phyloP scores from a whole-genome alignment of 2,329 filamentous ascomycete species.

The Helicocarpus griseus region DNA sequence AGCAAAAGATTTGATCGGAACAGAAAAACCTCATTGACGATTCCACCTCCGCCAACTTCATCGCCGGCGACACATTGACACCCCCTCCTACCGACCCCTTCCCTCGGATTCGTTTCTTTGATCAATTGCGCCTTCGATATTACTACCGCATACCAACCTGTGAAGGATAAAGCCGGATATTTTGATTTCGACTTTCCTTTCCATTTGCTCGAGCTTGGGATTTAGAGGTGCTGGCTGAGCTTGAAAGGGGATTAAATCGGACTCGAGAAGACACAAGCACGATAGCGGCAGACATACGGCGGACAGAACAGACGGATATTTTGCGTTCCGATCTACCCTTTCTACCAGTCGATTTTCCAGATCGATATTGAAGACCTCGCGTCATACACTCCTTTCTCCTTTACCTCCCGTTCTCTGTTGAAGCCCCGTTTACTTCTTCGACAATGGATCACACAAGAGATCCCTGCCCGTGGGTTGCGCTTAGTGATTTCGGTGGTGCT shows the following conservation, averaged over 20 bases:
- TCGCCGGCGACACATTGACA: background rate
- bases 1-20: background rate
- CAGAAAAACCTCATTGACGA: background rate
- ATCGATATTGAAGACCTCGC: background rate
- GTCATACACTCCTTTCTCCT: background rate
- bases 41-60: background rate
- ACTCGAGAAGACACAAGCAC: background rate
- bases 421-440: background rate
- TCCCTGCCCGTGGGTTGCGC: constrained; percentile 90
- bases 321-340: background rate
- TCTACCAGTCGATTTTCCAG: background rate
- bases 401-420: background rate
- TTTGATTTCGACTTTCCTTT: background rate
- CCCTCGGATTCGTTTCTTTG: background rate
- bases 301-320: background rate
- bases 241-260: no score
- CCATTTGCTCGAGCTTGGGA: background rate
- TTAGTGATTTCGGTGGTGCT: constrained; percentile 95
- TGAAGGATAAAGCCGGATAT: no score
- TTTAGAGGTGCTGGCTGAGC: background rate
- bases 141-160: no score
- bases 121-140: no score
- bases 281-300: background rate
- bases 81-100: background rate
- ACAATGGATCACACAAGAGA: constrained; percentile 91